Evolutionary conservation across 192 early-diverging fungal genomes (phyloP), one percentile per base, ranked within the genome.

Genomic region (Mortierella claussenii): DNA sequence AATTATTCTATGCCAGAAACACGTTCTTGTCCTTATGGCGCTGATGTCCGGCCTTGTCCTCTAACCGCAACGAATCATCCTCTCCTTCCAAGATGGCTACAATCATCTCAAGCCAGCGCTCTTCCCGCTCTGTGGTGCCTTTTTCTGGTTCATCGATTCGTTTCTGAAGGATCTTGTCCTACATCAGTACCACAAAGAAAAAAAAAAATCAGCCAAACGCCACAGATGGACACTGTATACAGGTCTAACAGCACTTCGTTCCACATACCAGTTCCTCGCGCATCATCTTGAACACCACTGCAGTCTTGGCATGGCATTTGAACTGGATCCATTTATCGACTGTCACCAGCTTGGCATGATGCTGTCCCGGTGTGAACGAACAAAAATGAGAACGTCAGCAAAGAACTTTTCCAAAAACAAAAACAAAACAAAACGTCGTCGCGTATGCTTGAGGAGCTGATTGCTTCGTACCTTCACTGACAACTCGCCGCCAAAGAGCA

Each of bases 301-400:
- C 81, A 11, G 86, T 83, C 55, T 85, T 81, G 27, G 81, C 83
- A 53, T 79, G 80, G 50, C 86, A 87, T 44, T 81, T 68, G 62
- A 87, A 76, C 43, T 82, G 65, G 18, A 87, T 79, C 81, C 81
- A 85, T n/a, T 85, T 71, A 60, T 87, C 83, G 4, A 87, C 40
- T 11, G 79, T 65, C 3, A 83, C 58, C 11, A 59, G 51, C 28
- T 79, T 68, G 42, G 75, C 78, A 23, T 81, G 79, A 52, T 86
- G 79, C 82, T 85, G 53, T 53, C n/a, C n/a, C 20, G 10, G 49
- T 31, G 37, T 3, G 27, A 28, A 60, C 42, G 43, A 24, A 30
- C 10, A 54, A 24, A 36, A 40, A n/a, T n/a, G n/a, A n/a, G n/a
- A n/a, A n/a, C n/a, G n/a, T n/a, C n/a, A n/a, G n/a, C n/a, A n/a